Evolutionary conservation across 352 stramenopile species (phyloP).

Genomic region (Pythium grandisporangium): DNA sequence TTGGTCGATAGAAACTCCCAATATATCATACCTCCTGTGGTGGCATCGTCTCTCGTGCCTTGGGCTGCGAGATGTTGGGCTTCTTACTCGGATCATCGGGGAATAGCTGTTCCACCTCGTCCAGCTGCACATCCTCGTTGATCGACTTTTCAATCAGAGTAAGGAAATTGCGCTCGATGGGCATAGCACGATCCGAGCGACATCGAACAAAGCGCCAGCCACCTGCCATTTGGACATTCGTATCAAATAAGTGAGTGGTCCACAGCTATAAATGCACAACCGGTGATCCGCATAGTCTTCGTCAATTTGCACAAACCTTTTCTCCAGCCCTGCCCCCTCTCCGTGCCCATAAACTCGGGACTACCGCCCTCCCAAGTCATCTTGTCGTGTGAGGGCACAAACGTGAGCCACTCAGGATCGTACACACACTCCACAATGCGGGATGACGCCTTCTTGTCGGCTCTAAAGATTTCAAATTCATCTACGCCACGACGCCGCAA

Average conservation of each 20-base stretch:
- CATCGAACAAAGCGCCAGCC: slow-evolving; percentile 70
- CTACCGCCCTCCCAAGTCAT: slow-evolving; percentile 62
- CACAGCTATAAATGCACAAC: no score
- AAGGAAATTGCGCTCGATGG: slow-evolving; percentile 50
- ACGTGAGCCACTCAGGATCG: slow-evolving; percentile 73
- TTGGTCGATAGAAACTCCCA: no score
- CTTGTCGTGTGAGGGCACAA: slow-evolving; percentile 79
- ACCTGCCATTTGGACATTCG: slow-evolving; percentile 19
- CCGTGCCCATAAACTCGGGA: slow-evolving; percentile 51
- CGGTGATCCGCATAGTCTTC: no score
- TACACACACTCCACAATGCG: slow-evolving; percentile 81
- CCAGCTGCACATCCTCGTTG: slow-evolving; percentile 63
- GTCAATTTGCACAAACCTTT: slow-evolving; percentile 74
- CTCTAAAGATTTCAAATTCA: slow-evolving; percentile 66
- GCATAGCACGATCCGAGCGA: slow-evolving; percentile 53
- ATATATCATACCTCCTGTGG: slow-evolving; percentile 38
- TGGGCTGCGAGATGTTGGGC: slow-evolving; percentile 10
- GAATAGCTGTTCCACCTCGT: slow-evolving; percentile 79
- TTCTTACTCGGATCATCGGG: slow-evolving; percentile 60
- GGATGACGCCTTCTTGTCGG: slow-evolving; percentile 77
- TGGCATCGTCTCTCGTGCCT: slow-evolving; percentile 8
- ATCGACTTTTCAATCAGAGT: slow-evolving; percentile 62
- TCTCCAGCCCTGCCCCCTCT: slow-evolving; percentile 62
- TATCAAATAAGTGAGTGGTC: neutral
- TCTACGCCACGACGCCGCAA: slow-evolving; percentile 16